phyloP scores from a whole-genome alignment of 805 yeast species.

The Candida tibetensis region DNA sequence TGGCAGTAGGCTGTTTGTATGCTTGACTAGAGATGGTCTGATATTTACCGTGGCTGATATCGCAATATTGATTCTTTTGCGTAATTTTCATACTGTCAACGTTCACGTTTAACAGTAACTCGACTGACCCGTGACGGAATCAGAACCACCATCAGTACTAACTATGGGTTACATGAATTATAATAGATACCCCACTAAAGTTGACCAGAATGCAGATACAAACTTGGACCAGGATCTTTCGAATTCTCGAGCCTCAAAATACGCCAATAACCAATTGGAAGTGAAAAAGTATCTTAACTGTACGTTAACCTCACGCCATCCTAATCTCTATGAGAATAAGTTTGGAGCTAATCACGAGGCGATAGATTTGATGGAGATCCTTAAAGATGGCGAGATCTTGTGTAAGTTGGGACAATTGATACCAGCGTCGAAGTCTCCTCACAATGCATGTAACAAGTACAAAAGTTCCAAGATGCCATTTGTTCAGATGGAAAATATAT shows the following conservation, averaged over 20 bases:
- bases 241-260: slow-evolving; percentile 51
- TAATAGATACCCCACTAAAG: slow-evolving; percentile 10
- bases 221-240: slow-evolving; percentile 64
- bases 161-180: slow-evolving; percentile 8
- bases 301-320: slow-evolving; percentile 20
- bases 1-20: no score
- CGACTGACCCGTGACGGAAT: no score
- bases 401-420: slow-evolving; percentile 34
- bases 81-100: no score
- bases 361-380: slow-evolving; percentile 48
- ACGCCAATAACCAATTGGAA: slow-evolving; percentile 36
- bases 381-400: slow-evolving; percentile 57
- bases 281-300: slow-evolving; percentile 56
- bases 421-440: slow-evolving; percentile 12
- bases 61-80: no score
- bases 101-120: no score
- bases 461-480: slow-evolving; percentile 73
- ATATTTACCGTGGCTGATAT: no score
- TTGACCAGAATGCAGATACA: slow-evolving; percentile 25
- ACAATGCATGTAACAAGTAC: slow-evolving; percentile 38
- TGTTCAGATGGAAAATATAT: slow-evolving; percentile 77
- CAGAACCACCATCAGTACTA: no score
- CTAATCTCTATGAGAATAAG: slow-evolving; percentile 10
- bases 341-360: slow-evolving; percentile 6
- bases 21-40: no score